Percentiles rank a stretch among this genome's conserved stretches.
Evolutionary conservation across 805 yeast genomes (phyloP).

Genomic region (Wickerhamiella musiphila): DNA sequence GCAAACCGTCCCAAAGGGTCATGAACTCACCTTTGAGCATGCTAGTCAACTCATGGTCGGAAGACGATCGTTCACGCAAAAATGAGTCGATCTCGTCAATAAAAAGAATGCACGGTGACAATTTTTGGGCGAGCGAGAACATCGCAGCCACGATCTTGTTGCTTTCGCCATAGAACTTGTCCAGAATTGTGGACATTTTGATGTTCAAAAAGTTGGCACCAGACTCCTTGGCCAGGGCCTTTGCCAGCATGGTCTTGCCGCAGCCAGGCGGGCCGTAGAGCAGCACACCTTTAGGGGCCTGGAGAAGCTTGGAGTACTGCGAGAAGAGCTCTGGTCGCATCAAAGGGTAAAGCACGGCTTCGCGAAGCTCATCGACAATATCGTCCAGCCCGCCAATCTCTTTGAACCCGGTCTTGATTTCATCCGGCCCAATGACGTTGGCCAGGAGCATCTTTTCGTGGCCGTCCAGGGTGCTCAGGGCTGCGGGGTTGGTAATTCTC

Average conservation of each 20-base stretch:
- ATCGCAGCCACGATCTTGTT: constrained; percentile 88
- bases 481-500: constrained; percentile 39
- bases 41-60: constrained; percentile 91
- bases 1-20: constrained; percentile 94
- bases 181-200: constrained; percentile 86
- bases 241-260: constrained; percentile 94
- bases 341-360: constrained; percentile 75
- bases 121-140: constrained; percentile 72
- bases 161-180: constrained; percentile 95
- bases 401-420: constrained; percentile 53
- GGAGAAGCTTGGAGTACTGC: constrained; percentile 48
- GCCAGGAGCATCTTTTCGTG: constrained; percentile 69
- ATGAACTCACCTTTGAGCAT: constrained; percentile 90
- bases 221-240: constrained; percentile 82
- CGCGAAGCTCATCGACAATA: constrained; percentile 71
- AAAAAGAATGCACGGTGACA: constrained; percentile 87
- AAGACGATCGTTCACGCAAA: constrained; percentile 62
- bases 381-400: constrained; percentile 83
- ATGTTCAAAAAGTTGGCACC: constrained; percentile 83
- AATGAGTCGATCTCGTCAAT: constrained; percentile 95
- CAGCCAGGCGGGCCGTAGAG: constrained; percentile 95
- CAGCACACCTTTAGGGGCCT: constrained; percentile 88
- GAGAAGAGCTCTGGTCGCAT: constrained; percentile 33
- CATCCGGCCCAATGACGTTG: constrained; percentile 69
- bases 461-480: constrained; percentile 36